A percentile compares a stretch with the other conserved stretches of the same genome.
Conservation (phyloP, 176 grass and related monocot species). For the Musa beccarii region DNA sequence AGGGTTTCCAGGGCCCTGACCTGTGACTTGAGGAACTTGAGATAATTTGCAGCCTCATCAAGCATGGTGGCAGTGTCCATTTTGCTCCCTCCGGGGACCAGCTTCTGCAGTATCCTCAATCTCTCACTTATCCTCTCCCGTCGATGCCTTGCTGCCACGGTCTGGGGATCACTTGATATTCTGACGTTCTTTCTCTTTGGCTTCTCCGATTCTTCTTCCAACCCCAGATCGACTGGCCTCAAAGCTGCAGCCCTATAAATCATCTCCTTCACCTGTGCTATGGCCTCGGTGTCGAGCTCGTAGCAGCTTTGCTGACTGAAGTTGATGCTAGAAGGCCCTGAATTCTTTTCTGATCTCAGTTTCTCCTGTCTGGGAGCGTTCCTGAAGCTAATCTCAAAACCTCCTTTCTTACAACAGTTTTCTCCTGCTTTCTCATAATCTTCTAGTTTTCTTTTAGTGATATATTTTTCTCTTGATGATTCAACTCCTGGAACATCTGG, state of each 20-base stretch:
- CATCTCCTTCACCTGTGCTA: slow-evolving; percentile 14
- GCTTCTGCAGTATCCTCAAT: no score
- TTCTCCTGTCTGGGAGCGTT: background rate
- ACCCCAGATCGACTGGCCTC: background rate
- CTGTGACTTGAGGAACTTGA: slow-evolving; percentile 20
- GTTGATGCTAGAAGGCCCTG: background rate
- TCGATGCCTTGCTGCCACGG: no score
- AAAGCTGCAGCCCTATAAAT: slow-evolving; percentile 13
- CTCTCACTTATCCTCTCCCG: no score
- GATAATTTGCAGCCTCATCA: slow-evolving; percentile 14
- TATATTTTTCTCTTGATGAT: background rate
- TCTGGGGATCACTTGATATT: no score
- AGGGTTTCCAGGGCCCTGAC: slow-evolving; percentile 7
- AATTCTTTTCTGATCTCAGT: background rate
- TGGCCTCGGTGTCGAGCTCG: slow-evolving; percentile 13
- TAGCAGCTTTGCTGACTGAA: background rate
- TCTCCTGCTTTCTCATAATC: background rate
- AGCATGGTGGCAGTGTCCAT: slow-evolving; percentile 18
- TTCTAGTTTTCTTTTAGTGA: background rate
- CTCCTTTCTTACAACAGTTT: background rate
- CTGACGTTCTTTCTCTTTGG: no score
- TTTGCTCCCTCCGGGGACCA: background rate
- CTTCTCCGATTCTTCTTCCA: background rate
- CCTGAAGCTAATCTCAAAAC: background rate
- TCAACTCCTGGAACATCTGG: no score